Evolutionary conservation across 495 filamentous ascomycete species (phyloP), one percentile per base, ranked within the genome.

Genomic region (Xylaria grammica): DNA sequence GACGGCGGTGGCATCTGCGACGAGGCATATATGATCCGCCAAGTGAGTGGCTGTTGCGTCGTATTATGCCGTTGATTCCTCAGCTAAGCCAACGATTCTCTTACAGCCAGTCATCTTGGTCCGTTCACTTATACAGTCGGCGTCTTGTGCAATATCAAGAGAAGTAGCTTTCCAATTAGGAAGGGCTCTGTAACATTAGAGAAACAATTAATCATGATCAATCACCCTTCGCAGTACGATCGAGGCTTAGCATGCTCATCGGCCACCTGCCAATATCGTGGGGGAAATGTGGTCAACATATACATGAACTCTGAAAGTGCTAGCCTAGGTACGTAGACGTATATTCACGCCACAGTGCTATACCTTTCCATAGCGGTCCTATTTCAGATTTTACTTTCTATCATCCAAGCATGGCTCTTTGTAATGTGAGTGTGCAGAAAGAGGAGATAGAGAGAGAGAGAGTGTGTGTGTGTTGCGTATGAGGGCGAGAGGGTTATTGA

Each of bases 41-140:
- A n/a, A 30, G 17, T 4, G 30, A 46, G 45, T 51, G 44, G 49
- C 26, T 54, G 49, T 62, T 62, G 9, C 30, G 38, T 48, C 40
- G 19, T 63, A 29, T 46, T 30, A 57, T 64, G 45, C 27, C 32
- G 53, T 44, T 7, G 29, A 42, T 44, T 48, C 26, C 46, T 57
- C 53, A 56, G 60, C 60, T 48, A 40, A 27, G 48, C 62, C 22
- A 49, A 55, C 46, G 15, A 32, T 42, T 29, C 29, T 34, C 24
- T 27, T 22, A 29, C 36, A 49, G 40, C 34, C 22, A 56, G 51
- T 56, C 52, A 36, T 46, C 27, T 56, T 49, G n/a, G 51, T 49
- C 11, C 19, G 42, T 56, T 50, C 42, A 63, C 40, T 46, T 19
- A 49, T 20, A 40, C n/a, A 30, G n/a, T 19, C 19, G 22, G 46